Evolutionary conservation across 2,329 filamentous ascomycete genomes (phyloP).

Genomic region (Phyllosticta citribraziliensis): DNA sequence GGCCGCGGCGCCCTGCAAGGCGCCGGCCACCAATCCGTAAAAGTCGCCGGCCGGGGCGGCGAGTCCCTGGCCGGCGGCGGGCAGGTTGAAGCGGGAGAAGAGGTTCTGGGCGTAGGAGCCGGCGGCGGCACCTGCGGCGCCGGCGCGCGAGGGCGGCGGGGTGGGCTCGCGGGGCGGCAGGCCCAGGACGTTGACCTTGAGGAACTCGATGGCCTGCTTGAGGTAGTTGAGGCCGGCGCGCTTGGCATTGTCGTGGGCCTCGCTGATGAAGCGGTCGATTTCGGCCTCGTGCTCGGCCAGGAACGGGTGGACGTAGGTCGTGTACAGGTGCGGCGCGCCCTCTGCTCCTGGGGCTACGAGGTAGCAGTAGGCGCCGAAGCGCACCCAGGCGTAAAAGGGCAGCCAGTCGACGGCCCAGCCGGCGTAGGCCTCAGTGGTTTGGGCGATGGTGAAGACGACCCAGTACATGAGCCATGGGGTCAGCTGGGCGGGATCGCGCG

Average conservation of each 20-base stretch:
- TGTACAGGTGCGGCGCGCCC: constrained; percentile 78
- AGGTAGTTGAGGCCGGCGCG: constrained; percentile 58
- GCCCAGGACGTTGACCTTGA: constrained; percentile 71
- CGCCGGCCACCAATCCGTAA: constrained; percentile 66
- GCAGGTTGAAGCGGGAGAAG: constrained; percentile 78
- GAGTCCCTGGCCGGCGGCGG: constrained; percentile 44
- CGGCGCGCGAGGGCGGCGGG: constrained; percentile 32
- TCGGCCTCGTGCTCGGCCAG: constrained; percentile 74
- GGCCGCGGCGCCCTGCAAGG: constrained; percentile 54
- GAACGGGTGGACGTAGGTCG: constrained; percentile 77
- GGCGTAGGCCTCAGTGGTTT: constrained; percentile 78
- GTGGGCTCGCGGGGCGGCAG: constrained; percentile 51
- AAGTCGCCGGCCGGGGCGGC: constrained; percentile 52
- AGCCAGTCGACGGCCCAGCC: constrained; percentile 83
- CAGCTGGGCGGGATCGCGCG: constrained; percentile 76
- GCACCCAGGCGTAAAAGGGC: constrained; percentile 88
- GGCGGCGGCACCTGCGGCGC: constrained; percentile 35
- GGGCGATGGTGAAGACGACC: constrained; percentile 76
- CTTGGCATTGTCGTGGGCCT: constrained; percentile 68
- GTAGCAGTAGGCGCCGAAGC: constrained; percentile 79
- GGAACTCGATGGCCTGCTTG: constrained; percentile 38
- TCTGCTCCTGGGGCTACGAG: constrained; percentile 97
- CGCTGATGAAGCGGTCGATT: constrained; percentile 84
- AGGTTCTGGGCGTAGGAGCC: constrained; percentile 65
- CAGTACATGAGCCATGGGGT: constrained; percentile 99